Evolutionary conservation across 192 early-diverging fungal genomes (phyloP), one percentile per base, ranked within the genome.

Genomic region (Kappamyces sp.): DNA sequence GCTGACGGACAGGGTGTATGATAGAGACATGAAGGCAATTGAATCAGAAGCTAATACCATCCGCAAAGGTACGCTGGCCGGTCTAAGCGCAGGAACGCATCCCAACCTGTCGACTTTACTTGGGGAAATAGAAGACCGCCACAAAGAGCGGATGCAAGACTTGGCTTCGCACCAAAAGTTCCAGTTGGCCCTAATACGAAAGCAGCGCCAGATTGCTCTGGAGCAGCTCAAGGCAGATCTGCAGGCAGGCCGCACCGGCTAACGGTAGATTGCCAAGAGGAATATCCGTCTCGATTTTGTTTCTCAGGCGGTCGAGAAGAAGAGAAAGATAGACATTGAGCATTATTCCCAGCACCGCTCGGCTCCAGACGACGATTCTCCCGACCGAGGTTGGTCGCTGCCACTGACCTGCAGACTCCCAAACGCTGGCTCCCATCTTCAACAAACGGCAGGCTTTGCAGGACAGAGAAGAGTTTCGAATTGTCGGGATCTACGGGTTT

Each of bases 21-120:
- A 55, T 30, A 33, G 45, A 55, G 54, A 33, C 41, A 38, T 55
- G 36, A 33, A 39, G 14, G 54, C 41, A 55, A 39, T 55, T 40
- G 54, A 55, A 55, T 29, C 34, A 22, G 36, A 55, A 8, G 54
- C 41, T 43, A 33, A 4, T 30, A 43, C 36, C 30, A 39, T 55
- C 12, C 29, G 36, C 30, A 55, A 38, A 4, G 54, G 54, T 55
- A 53, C 12, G 22, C 22, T 42, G 1, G 7, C 5, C 30, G 14
- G 8, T 38, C 45, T 55, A 40, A 55, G 22, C 1, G 31, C 12
- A 55, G 54, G 54, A 55, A 55, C 54, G 12, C 29, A 55, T n/a
- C 54, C 37, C 32, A 43, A 55, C 7, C 45, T 55, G 30, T 39
- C 29, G 32, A 31, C 31, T 4, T 22, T 33, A 30, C 36, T 55